Evolutionary conservation across 169 alveolate species (phyloP), one percentile per base, ranked within the genome.

Genomic region (Plasmodium inui): DNA sequence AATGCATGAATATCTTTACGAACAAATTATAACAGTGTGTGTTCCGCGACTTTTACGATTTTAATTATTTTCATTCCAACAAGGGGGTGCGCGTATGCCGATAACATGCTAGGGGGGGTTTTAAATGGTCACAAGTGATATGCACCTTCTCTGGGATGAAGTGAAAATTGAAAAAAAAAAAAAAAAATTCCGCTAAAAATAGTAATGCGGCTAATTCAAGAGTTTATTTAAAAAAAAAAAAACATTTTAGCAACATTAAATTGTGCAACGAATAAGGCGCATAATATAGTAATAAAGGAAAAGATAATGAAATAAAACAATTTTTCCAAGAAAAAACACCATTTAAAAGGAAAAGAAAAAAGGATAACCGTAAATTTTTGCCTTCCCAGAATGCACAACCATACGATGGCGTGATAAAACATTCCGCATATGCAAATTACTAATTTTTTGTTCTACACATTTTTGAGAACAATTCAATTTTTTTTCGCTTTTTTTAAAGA

Each of bases 391-490:
- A 22, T 67, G 30, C 37, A 67, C 76, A 67, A 19, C 37, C 30
- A 67, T n/a, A 67, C 41, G 30, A 0, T 67, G 14, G 39, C n/a
- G n/a, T 67, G 37, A 67, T 67, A 67, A 19, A 19, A 22, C 37
- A 22, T 79, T 79, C 72, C 2, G 50, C 84, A 79, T 41, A 34
- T 12, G 34, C 14, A 30, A 78, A 79, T 37, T 41, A 41, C 84
- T 44, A 78, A 39, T 73, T 79, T 34, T 44, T 79, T 41, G 73
- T 30, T 79, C 26, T 30, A 76, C 83, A 50, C 71, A 22, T 79
- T 17, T 28, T 17, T 79, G 22, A 79, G 84, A 79, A 26, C 73
- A 79, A 79, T 79, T 79, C 84, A 28, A 4, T 79, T 79, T 79
- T 26, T 41, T 32, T 22, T 41, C 30, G 12, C 1, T 41, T 22